Base-by-base conservation (phyloP, 495 filamentous ascomycete species). In the Penicillium diatomitis region DNA sequence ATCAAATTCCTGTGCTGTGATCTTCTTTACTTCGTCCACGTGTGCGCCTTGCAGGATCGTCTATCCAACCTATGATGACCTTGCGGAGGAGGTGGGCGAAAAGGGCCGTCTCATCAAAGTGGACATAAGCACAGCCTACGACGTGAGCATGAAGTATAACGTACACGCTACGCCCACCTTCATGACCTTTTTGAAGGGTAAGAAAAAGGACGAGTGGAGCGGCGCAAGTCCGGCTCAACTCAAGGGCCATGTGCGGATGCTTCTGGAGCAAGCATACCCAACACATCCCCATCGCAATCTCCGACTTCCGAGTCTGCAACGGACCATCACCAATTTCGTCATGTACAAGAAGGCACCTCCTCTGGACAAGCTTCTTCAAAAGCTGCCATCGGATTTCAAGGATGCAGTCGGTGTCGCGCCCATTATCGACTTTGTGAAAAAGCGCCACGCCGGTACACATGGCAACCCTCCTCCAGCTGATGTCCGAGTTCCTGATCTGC, bases 1-100 rank as follows among this genome's bases (percentile, higher is more conserved):
- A 6, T 71, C 76, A 12, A 67, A 74, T 11, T 77, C 82, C 2
- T 90, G 86, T 53, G 87, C 88, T 4, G 81, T 92, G 32, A 75
- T 96, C 51, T 97, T 96, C 74, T 97, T 97, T 67, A 96, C 91
- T 2, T 90, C 86, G 7, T 75, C 86, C 3, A 92, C 83, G 30
- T 96, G 91, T 58, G 78, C 82, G 1, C 89, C 91, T 3, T 96
- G 91, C 76, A 88, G 83, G 65, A 66, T 78, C 9, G 76, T 95
- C 4, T 91, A 96, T 55, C 90, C 90, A 11, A 68, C 83, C 5
- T 96, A 89, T 56, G 84, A 95, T 46, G 73, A 86, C 49, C 73
- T 96, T 2, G 90, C 91, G 8, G 78, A 73, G 32, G 84, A 91
- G 54, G 75, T 80, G 28, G 83, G 82, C n/a, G 70, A 75, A 37